These are phyloP conservation scores for Aaosphaeria pasadenensis DNA, from an alignment of 2,329 filamentous ascomycete species.

Conservation along the genomic window DNA sequence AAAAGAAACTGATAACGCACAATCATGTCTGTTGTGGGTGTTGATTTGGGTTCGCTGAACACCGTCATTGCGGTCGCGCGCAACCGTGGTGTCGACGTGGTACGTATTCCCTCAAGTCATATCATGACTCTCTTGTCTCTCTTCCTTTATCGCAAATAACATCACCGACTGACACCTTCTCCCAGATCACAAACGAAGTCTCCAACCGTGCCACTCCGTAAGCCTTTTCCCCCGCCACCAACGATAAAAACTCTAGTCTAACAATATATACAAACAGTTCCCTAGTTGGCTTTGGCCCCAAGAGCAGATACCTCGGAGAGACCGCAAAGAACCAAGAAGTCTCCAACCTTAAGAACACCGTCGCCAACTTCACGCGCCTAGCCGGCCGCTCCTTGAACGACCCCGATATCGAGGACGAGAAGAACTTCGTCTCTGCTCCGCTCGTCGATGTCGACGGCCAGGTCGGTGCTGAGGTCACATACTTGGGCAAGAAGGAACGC, in stretches of 20 bases:
- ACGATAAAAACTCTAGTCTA: slow-evolving; percentile 5
- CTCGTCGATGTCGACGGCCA: slow-evolving; percentile 90
- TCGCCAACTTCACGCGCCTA: slow-evolving; percentile 87
- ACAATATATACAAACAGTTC: slow-evolving; percentile 56
- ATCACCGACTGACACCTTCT: slow-evolving; percentile 26
- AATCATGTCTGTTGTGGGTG: slow-evolving; percentile 66
- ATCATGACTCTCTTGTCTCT: slow-evolving; percentile 1
- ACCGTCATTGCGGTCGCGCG: slow-evolving; percentile 96
- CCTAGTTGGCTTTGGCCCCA: slow-evolving; percentile 91
- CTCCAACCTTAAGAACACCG: slow-evolving; percentile 99
- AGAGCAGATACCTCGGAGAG: slow-evolving; percentile 91
- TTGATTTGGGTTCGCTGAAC: slow-evolving; percentile 95
- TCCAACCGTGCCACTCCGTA: slow-evolving; percentile 98
- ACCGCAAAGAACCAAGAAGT: slow-evolving; percentile 97
- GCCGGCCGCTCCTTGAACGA: slow-evolving; percentile 83
- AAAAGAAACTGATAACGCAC: slow-evolving; percentile 9
- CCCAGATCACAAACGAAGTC: slow-evolving; percentile 95
- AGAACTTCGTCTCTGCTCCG: slow-evolving; percentile 81
- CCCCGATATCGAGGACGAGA: slow-evolving; percentile 89
- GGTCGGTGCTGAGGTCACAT: slow-evolving; percentile 90
- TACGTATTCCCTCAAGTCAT: slow-evolving; percentile 53
- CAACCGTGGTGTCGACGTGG: slow-evolving; percentile 98
- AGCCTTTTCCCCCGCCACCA: slow-evolving; percentile 44
- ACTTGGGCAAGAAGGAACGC: slow-evolving; percentile 90
- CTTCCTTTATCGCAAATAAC: not conserved